These are phyloP conservation scores for Nannochloropsis granulata DNA, from an alignment of 108 stramenopile species.

Conservation along the genomic window DNA sequence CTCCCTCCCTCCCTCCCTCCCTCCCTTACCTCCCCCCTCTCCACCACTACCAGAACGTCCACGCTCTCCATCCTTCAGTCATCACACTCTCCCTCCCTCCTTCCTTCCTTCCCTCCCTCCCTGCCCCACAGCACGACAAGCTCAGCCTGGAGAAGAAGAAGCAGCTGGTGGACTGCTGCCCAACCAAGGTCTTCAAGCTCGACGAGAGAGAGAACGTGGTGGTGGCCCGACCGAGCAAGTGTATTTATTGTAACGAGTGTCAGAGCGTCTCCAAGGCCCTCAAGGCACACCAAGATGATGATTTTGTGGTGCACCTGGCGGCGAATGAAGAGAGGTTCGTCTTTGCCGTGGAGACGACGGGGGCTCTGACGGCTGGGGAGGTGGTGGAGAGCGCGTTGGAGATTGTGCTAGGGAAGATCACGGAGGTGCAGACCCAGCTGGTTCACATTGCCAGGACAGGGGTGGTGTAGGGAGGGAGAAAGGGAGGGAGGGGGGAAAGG, in stretches of 20 bases:
- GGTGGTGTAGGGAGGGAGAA: too few relatives aligned
- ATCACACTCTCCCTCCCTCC: too few relatives aligned
- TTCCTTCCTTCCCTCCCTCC: too few relatives aligned
- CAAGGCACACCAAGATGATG: constrained; percentile 1
- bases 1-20: too few relatives aligned
- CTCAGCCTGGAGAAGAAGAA: constrained; percentile 74
- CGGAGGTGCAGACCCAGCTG: not conserved
- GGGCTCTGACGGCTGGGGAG: constrained; percentile 17
- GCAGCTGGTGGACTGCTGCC: constrained; percentile 48
- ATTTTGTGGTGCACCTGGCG: not conserved
- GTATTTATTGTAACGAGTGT: constrained; percentile 30
- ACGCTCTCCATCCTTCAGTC: too few relatives aligned
- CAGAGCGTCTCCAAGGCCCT: not conserved
- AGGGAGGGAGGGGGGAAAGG: too few relatives aligned
- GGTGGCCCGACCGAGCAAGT: not conserved
- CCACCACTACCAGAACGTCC: too few relatives aligned
- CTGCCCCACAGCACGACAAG: not conserved
- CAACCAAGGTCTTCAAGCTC: constrained; percentile 18
- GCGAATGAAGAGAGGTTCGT: not conserved
- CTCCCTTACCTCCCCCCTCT: too few relatives aligned
- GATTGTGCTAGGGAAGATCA: constrained; percentile 14
- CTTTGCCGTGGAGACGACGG: constrained; percentile 29
- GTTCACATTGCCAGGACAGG: too few relatives aligned
- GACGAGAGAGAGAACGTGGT: not conserved
- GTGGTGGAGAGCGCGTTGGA: constrained; percentile 15